Evolutionary conservation across 2,329 filamentous ascomycete genomes (phyloP).

Genomic region (Penicillium fuscoglaucum): DNA sequence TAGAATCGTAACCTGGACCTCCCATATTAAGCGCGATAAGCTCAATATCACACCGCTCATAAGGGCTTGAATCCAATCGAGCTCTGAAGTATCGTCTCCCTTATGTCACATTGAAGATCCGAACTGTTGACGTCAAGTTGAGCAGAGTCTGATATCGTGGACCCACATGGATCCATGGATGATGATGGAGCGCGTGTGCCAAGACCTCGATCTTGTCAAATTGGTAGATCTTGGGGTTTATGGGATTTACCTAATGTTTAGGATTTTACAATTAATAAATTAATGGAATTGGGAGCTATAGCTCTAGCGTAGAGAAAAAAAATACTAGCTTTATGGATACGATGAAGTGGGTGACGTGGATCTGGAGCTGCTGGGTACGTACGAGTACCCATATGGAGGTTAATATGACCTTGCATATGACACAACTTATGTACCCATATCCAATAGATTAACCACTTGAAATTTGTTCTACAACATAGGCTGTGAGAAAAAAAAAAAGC

Average conservation of each 20-base stretch:
- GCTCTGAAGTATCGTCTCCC: background rate
- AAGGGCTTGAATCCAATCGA: background rate
- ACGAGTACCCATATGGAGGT: background rate
- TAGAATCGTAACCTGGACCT: background rate
- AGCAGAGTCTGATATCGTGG: conserved; percentile 9
- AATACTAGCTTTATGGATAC: conserved; percentile 11
- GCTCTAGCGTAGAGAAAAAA: background rate
- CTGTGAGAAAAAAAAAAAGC: background rate
- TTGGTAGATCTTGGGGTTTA: conserved; percentile 15
- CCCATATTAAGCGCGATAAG: background rate
- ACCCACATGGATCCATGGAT: conserved; percentile 9
- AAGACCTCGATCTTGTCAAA: conserved; percentile 12
- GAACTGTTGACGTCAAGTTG: conserved; percentile 19
- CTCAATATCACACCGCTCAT: background rate
- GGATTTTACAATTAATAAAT: background rate
- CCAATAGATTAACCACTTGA: background rate
- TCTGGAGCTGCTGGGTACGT: background rate
- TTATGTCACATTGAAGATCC: background rate
- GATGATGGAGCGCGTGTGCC: conserved; percentile 19
- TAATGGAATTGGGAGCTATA: conserved; percentile 3
- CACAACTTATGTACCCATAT: background rate
- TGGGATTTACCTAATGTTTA: background rate
- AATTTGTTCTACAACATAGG: background rate
- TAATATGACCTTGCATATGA: background rate
- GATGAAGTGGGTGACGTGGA: background rate